These are phyloP conservation scores for Xylaria telfairii DNA, from an alignment of 495 filamentous ascomycete genomes.

Conservation along the genomic window DNA sequence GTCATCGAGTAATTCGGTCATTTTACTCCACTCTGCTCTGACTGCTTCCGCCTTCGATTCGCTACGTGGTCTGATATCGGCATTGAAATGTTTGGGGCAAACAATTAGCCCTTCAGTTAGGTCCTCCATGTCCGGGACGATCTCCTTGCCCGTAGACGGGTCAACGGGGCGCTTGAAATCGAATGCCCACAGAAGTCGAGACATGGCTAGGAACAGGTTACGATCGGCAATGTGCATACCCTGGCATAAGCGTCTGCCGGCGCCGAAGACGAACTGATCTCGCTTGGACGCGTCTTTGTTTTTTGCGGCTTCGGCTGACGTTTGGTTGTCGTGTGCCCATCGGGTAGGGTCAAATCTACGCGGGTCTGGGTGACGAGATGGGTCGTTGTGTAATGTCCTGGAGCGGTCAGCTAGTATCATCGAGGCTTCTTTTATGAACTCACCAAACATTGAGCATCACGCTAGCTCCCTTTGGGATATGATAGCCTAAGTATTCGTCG, in stretches of 20 bases:
- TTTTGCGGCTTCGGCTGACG: slow-evolving; percentile 2
- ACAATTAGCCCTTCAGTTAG: slow-evolving; percentile 40
- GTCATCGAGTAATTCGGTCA: slow-evolving; percentile 31
- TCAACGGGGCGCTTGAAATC: slow-evolving; percentile 39
- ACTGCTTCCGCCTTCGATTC: slow-evolving; percentile 29
- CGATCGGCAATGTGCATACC: slow-evolving; percentile 59
- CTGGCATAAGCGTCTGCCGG: slow-evolving; percentile 60
- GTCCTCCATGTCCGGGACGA: slow-evolving; percentile 42
- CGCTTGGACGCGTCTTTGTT: background rate
- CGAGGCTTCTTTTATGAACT: slow-evolving; percentile 34
- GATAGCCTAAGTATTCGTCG: slow-evolving; percentile 46
- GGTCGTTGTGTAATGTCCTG: slow-evolving; percentile 18
- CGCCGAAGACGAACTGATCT: slow-evolving; percentile 51
- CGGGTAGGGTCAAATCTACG: slow-evolving; percentile 9
- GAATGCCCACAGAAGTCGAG: slow-evolving; percentile 58
- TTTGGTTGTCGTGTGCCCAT: background rate
- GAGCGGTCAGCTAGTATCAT: slow-evolving; percentile 30
- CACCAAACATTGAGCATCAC: slow-evolving; percentile 42
- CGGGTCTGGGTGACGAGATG: slow-evolving; percentile 13
- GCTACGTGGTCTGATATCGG: slow-evolving; percentile 33
- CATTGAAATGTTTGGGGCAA: slow-evolving; percentile 25
- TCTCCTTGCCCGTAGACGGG: slow-evolving; percentile 33
- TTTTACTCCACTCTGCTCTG: slow-evolving; percentile 38
- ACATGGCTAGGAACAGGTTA: slow-evolving; percentile 52
- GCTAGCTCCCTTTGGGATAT: slow-evolving; percentile 43